phyloP scores from a whole-genome alignment of 169 alveolate genomes.

The Cryptosporidium felis region DNA sequence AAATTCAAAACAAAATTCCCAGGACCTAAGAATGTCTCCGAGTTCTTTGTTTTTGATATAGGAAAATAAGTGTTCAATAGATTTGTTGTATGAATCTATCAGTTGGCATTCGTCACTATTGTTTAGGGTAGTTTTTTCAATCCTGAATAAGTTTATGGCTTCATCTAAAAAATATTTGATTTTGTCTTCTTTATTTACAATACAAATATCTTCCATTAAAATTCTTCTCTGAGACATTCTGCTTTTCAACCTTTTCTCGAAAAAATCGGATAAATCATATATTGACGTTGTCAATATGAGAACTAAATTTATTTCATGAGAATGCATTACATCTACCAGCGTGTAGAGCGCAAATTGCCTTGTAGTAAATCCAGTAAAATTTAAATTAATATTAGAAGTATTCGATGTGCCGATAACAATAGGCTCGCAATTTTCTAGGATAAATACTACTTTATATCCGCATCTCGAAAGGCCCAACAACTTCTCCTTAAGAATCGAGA shows the following conservation, averaged over 20 bases:
- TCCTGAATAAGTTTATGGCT: neutral
- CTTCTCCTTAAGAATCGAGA: slow-evolving; percentile 40
- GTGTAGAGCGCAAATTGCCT: slow-evolving; percentile 61
- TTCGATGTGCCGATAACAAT: slow-evolving; percentile 9
- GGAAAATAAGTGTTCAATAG: neutral
- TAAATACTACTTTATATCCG: slow-evolving; percentile 22
- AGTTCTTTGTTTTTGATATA: slow-evolving; percentile 4
- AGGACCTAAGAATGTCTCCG: neutral
- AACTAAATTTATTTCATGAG: slow-evolving; percentile 26
- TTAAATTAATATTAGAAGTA: neutral
- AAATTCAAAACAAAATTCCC: slow-evolving; percentile 26
- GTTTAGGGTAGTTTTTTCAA: neutral
- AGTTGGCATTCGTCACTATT: neutral
- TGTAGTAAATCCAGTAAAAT: neutral
- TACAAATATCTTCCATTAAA: slow-evolving; percentile 21
- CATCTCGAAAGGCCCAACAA: slow-evolving; percentile 42
- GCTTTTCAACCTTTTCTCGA: slow-evolving; percentile 62
- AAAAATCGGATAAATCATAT: slow-evolving; percentile 46
- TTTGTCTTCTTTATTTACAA: neutral
- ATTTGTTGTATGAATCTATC: slow-evolving; percentile 14
- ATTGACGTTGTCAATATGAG: slow-evolving; percentile 51
- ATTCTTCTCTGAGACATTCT: slow-evolving; percentile 71
- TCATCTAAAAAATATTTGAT: neutral
- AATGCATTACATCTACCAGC: slow-evolving; percentile 64
- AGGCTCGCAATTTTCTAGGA: slow-evolving; percentile 51